Conservation (phyloP, 176 grass and related monocot species). For the Oryza officinalis region DNA sequence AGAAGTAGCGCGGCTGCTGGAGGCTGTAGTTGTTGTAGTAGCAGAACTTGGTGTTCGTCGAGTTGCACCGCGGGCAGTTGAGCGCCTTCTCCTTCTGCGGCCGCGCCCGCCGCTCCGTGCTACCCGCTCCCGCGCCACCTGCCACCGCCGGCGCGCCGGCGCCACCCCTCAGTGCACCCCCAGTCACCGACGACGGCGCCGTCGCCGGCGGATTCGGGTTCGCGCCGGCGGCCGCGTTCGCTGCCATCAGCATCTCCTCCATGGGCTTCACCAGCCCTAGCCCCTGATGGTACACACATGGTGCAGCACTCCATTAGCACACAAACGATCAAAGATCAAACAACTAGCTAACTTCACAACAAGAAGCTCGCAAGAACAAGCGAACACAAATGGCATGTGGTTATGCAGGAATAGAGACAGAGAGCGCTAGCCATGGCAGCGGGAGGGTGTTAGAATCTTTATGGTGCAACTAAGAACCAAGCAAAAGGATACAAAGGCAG, state of each 20-base stretch:
- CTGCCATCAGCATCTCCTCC: slow-evolving; percentile 72
- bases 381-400: slow-evolving; percentile 35
- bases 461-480: slow-evolving; percentile 66
- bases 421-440: neutral
- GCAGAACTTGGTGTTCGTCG: slow-evolving; percentile 98
- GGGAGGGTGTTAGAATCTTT: slow-evolving; percentile 41
- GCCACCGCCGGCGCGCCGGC: neutral
- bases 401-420: slow-evolving; percentile 4
- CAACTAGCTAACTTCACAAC: slow-evolving; percentile 6
- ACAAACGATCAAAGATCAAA: slow-evolving; percentile 31
- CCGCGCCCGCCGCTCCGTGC: slow-evolving; percentile 60
- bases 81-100: slow-evolving; percentile 90
- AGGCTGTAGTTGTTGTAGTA: slow-evolving; percentile 99
- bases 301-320: slow-evolving; percentile 31
- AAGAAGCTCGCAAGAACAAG: slow-evolving; percentile 47
- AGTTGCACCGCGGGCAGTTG: slow-evolving; percentile 96
- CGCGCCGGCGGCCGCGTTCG: slow-evolving; percentile 34
- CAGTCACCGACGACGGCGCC: slow-evolving; percentile 6
- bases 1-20: slow-evolving; percentile 95
- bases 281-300: slow-evolving; percentile 51
- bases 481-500: slow-evolving; percentile 67
- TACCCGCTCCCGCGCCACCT: slow-evolving; percentile 24
- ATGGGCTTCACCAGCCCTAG: slow-evolving; percentile 80
- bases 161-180: slow-evolving; percentile 12
- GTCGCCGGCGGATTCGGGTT: slow-evolving; percentile 25